Conservation (phyloP, 83 land plant species). For the Diphasiastrum complanatum region DNA sequence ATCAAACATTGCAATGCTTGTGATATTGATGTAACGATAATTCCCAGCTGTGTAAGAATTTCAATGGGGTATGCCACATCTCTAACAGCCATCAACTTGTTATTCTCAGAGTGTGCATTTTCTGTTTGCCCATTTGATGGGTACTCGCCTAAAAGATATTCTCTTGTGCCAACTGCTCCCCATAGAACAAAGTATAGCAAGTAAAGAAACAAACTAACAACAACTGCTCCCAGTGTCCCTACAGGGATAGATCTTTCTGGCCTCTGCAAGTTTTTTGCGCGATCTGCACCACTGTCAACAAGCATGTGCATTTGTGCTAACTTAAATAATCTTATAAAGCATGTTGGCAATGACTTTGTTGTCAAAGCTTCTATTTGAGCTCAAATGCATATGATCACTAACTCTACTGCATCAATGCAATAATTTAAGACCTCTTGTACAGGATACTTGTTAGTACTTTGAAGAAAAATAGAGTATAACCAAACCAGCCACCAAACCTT, state of each 20-base stretch:
- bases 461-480: too few species aligned
- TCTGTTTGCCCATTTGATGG: too few species aligned
- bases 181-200: constrained; percentile 1
- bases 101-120: constrained; percentile 5
- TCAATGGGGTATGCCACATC: constrained; percentile 9
- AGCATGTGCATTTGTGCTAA: too few species aligned
- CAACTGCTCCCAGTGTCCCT: constrained; percentile 13
- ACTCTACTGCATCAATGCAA: too few species aligned
- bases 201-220: constrained; percentile 8
- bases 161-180: constrained; percentile 10
- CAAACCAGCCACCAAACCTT: too few species aligned
- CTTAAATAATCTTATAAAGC: too few species aligned
- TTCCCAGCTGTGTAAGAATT: constrained; percentile 10
- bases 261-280: constrained; percentile 2
- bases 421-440: too few species aligned
- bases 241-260: constrained; percentile 9
- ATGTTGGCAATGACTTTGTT: too few species aligned
- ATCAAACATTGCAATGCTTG: constrained; percentile 11
- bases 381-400: too few species aligned
- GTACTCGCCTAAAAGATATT: background rate
- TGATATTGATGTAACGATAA: constrained; percentile 7
- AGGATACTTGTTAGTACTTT: too few species aligned
- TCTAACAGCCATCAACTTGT: background rate
- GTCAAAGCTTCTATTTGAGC: too few species aligned
- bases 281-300: constrained; percentile 14